These are phyloP conservation scores for Wickerhamomyces kurtzmanii DNA, from an alignment of 805 yeast species.

Conservation along the genomic window DNA sequence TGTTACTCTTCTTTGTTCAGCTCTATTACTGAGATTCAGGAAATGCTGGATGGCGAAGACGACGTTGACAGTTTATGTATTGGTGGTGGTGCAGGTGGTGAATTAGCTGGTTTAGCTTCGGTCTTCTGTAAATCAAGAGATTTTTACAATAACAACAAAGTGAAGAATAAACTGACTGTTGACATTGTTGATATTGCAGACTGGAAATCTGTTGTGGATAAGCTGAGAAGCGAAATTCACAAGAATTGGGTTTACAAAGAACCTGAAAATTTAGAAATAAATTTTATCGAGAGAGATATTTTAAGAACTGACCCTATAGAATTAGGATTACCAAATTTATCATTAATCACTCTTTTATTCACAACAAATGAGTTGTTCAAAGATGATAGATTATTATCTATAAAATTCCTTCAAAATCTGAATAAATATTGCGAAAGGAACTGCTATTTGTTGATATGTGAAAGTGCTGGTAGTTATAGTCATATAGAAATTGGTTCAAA, in stretches of 20 bases:
- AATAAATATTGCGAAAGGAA: slow-evolving; percentile 43
- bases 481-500: slow-evolving; percentile 69
- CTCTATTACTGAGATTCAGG: slow-evolving; percentile 31
- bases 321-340: slow-evolving; percentile 18
- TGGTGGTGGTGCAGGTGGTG: slow-evolving; percentile 92
- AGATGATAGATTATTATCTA: slow-evolving; percentile 52
- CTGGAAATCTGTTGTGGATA: slow-evolving; percentile 49
- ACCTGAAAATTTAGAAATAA: slow-evolving; percentile 19
- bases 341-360: slow-evolving; percentile 65
- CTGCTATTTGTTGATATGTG: slow-evolving; percentile 56
- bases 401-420: slow-evolving; percentile 46
- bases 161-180: slow-evolving; percentile 27
- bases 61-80: slow-evolving; percentile 42
- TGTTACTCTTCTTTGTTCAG: slow-evolving; percentile 64
- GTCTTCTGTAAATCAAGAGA: slow-evolving; percentile 32
- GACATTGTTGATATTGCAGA: slow-evolving; percentile 69
- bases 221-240: slow-evolving; percentile 32
- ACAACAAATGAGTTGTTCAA: slow-evolving; percentile 83
- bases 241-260: slow-evolving; percentile 44
- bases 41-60: slow-evolving; percentile 18
- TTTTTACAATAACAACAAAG: slow-evolving; percentile 11
- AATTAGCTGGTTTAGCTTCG: slow-evolving; percentile 53
- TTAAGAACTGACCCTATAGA: slow-evolving; percentile 17
- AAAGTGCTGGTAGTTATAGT: slow-evolving; percentile 87
- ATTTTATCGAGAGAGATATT: slow-evolving; percentile 26